Evolutionary conservation across 1,139 yeast species (phyloP), one percentile per base, ranked within the genome.

Genomic region (Geotrichum klebahnii): DNA sequence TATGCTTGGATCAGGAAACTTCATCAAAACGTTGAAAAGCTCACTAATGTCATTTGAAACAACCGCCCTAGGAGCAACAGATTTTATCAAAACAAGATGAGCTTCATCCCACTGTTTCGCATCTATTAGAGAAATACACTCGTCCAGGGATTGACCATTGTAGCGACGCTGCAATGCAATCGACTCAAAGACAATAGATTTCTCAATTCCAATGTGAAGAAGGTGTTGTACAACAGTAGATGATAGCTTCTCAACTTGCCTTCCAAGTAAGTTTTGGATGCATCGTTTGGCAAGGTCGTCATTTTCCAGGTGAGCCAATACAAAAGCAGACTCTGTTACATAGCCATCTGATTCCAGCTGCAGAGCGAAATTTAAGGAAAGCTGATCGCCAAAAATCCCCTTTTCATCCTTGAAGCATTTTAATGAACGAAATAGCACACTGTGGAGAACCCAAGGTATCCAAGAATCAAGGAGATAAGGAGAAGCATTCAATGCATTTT

Each of bases 1-100:
- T 14, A 79, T 71, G 17, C 24, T 31, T 2, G 70, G 40, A 5
- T 48, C 38, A 22, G 42, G 81, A 63, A 84, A 77, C 57, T 67
- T 57, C 1, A 64, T 50, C 36, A 83, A 63, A 4, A 86, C 59
- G 0, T 61, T 63, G 12, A 66, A 60, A 12, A 87, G 67, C 14
- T 66, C 61, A 2, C 62, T 65, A 6, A 76, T 61, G 3, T 65
- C 60, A 3, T 67, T 63, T 6, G 73, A 70, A 26, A 85, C 75
- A 28, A 82, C 76, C 24, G 80, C 74, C 41, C 66, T 60, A 9
- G 97, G 97, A 0, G 92, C 97, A 35, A 89, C 82, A 14, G 73
- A 65, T 2, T 69, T 61, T 2, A 80, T 61, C 3, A 86, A 70
- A 0, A 79, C 70, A 1, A 68, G 65, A 59, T 86, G 95, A 0